Base-by-base conservation (phyloP, 2,329 filamentous ascomycete species). In the Verticillium zaregamsianum region DNA sequence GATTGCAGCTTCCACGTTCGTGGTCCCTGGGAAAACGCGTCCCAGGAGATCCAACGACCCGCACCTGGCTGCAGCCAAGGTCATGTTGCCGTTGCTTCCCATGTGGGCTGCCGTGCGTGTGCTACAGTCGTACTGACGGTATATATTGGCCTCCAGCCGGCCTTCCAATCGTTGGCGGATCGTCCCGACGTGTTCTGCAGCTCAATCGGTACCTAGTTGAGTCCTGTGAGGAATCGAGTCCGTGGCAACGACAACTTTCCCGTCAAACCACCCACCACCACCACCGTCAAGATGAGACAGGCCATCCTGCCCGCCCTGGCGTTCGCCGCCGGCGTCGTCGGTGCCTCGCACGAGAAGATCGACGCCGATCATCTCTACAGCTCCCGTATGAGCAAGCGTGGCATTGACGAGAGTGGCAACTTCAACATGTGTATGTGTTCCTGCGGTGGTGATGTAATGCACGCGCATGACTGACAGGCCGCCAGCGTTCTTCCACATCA, bases 401-500 rank as follows among this genome's bases (percentile, higher is more conserved):
- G 77, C 63, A 72, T 82, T 56, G 79, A 84, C 66, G 71, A 72
- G 28, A 69, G 76, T 4, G 82, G 81, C 39, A 77, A 85, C 66
- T 84, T 79, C 70, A 85, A 85, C 69, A 80, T 86, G 62, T 84
- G 75, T 77, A 72, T 35, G 75, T 68, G 15, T 5, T 5, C 14
- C 28, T n/a, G 9, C 5, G 2, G 6, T 32, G 15, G 12, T 40
- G 33, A 12, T 14, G n/a, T 20, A 14, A 17, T 35, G 20, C 23
- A 17, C 15, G 12, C 55, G 17, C 23, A n/a, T 33, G 17, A 15
- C 33, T 37, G 23, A 31, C 37, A 20, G 37, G 11, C 31, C 9
- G 7, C 5, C 60, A 79, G 77, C 86, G 7, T 88, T 89, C 75
- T 89, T 88, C 74, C 87, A 90, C 71, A 80, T 90, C 77, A 90